A percentile compares a stretch with the other conserved stretches of the same genome.
phyloP scores from a whole-genome alignment of 139 green algal genomes.

The Chlamydomonas sp. region DNA sequence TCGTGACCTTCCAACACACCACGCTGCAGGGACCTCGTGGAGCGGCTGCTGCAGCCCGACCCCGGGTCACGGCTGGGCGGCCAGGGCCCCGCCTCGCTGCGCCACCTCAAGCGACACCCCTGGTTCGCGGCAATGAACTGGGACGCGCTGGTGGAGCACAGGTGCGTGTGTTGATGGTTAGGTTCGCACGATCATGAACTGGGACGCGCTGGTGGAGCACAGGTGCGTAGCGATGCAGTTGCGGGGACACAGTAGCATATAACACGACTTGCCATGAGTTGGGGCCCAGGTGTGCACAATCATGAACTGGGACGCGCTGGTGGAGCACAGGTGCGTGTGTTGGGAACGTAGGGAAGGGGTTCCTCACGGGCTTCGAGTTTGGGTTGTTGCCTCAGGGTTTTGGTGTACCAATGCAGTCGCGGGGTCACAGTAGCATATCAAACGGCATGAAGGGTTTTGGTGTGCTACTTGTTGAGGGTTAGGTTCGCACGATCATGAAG shows the following conservation, averaged over 20 bases:
- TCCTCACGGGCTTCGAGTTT: too few relatives aligned
- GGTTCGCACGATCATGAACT: background rate
- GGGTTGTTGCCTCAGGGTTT: too few relatives aligned
- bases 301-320: constrained; percentile 71
- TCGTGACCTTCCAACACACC: too few relatives aligned
- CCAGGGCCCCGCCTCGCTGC: constrained; percentile 33
- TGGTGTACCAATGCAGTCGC: too few relatives aligned
- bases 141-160: constrained; percentile 59
- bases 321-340: constrained; percentile 40
- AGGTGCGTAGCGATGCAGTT: background rate
- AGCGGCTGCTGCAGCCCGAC: constrained; percentile 61
- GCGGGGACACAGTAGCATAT: too few relatives aligned
- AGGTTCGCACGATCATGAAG: background rate
- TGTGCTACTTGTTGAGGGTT: background rate
- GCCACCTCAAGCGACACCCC: constrained; percentile 67
- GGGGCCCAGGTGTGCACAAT: too few relatives aligned
- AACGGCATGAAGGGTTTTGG: too few relatives aligned
- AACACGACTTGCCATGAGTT: background rate
- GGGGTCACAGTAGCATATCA: too few relatives aligned
- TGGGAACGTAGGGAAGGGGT: too few relatives aligned
- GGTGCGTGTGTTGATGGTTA: background rate
- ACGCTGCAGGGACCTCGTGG: constrained; percentile 54
- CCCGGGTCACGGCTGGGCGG: constrained; percentile 35
- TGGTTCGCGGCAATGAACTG: constrained; percentile 77
- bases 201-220: background rate